Conservation (phyloP, 2,329 filamentous ascomycete species). For the Colletotrichum musicola region DNA sequence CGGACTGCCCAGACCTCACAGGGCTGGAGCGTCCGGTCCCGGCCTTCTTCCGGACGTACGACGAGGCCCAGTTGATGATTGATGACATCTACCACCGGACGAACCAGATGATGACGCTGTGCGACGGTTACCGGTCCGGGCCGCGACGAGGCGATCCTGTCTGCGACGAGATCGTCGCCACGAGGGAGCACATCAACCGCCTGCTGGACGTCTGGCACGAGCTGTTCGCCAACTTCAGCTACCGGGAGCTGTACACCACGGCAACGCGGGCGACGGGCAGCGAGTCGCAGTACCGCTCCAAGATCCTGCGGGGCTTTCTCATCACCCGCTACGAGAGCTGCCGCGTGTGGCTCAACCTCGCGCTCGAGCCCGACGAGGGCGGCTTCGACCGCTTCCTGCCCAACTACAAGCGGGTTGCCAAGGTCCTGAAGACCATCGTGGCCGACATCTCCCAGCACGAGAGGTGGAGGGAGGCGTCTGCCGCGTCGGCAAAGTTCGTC, state of each 20-base stretch:
- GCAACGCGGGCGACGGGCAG: constrained; percentile 39
- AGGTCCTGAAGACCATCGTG: constrained; percentile 1
- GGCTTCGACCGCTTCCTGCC: constrained; percentile 21
- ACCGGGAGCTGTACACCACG: constrained; percentile 49
- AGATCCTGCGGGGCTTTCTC: constrained; percentile 19
- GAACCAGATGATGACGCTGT: constrained; percentile 47
- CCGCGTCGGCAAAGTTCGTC: constrained; percentile 17
- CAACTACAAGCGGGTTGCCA: constrained; percentile 21
- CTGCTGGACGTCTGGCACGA: constrained; percentile 18
- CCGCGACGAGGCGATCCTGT: constrained; percentile 4
- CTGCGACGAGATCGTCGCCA: not conserved
- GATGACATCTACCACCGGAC: constrained; percentile 46
- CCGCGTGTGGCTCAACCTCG: constrained; percentile 44
- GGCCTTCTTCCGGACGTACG: constrained; percentile 36
- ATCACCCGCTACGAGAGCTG: constrained; percentile 34
- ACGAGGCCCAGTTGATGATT: constrained; percentile 49
- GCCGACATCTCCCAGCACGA: not conserved
- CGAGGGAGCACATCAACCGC: constrained; percentile 13
- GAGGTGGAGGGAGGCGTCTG: too few relatives aligned
- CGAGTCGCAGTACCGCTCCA: constrained; percentile 35
- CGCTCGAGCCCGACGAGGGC: constrained; percentile 47
- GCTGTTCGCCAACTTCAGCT: constrained; percentile 46
- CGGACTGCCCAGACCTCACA: constrained; percentile 40
- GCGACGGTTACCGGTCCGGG: constrained; percentile 45
- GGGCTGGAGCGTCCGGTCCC: constrained; percentile 12